phyloP scores from a whole-genome alignment of 2,329 filamentous ascomycete genomes.

The Alternaria dauci region DNA sequence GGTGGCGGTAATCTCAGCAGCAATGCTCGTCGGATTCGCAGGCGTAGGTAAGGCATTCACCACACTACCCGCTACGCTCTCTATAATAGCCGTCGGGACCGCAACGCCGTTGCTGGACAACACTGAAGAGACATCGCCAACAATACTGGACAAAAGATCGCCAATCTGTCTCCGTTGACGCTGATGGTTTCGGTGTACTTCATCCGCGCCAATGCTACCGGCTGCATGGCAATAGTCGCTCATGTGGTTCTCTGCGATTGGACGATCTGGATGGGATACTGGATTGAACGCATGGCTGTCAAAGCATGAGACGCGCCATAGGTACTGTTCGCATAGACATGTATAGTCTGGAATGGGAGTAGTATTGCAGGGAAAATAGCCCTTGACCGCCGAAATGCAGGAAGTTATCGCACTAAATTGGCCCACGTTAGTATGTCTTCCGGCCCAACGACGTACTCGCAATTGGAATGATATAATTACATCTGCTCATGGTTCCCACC shows the following conservation, averaged over 20 bases:
- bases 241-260: neutral
- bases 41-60: constrained; percentile 4
- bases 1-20: constrained; percentile 1
- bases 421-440: neutral
- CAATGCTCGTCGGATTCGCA: constrained; percentile 5
- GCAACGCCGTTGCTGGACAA: constrained; percentile 13
- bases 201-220: constrained; percentile 10
- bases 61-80: constrained; percentile 7
- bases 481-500: constrained; percentile 5
- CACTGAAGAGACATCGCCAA: constrained; percentile 17
- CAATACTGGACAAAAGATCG: constrained; percentile 19
- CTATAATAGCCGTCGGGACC: constrained; percentile 9
- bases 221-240: constrained; percentile 15
- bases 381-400: constrained; percentile 12
- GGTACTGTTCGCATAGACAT: constrained; percentile 24
- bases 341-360: constrained; percentile 3
- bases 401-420: constrained; percentile 12
- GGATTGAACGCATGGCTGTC: constrained; percentile 18
- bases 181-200: constrained; percentile 10
- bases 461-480: constrained; percentile 2
- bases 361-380: constrained; percentile 15
- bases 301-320: constrained; percentile 23
- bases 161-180: constrained; percentile 19
- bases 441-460: neutral
- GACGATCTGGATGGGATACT: constrained; percentile 5